These are phyloP conservation scores for Mycosarcoma maydis DNA, from an alignment of 1,284 basidiomycete genomes.

Conservation along the genomic window DNA sequence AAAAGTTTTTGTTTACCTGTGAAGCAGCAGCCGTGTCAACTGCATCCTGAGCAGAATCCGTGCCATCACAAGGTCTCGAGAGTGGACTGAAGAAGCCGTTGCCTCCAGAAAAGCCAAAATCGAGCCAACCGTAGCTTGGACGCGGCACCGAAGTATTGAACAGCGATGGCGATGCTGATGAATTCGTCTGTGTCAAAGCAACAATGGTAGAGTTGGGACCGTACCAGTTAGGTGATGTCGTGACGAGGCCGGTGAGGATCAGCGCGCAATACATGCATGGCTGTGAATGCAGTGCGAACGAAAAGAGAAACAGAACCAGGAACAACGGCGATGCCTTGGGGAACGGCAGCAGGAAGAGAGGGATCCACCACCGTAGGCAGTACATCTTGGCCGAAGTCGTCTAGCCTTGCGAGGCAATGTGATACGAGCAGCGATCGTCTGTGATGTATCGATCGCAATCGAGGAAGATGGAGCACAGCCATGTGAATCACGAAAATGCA, in stretches of 20 bases:
- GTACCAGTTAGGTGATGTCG: conserved; percentile 55
- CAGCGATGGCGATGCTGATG: background rate
- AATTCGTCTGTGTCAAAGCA: background rate
- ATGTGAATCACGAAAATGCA: background rate
- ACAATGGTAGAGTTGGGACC: background rate
- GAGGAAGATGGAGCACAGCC: conserved; percentile 3
- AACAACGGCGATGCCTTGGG: conserved; percentile 57
- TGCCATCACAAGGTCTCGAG: conserved; percentile 9
- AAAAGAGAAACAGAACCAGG: conserved; percentile 56
- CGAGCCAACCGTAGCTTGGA: conserved; percentile 38
- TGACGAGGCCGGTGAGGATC: conserved; percentile 54
- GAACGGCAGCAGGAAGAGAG: conserved; percentile 58
- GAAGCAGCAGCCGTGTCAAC: background rate
- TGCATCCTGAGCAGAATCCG: background rate
- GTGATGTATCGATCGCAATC: background rate
- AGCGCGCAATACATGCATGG: conserved; percentile 61
- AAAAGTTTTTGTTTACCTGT: background rate
- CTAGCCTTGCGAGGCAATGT: too few relatives aligned
- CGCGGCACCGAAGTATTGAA: conserved; percentile 8
- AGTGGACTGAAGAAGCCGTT: conserved; percentile 36
- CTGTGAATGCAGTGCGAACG: conserved; percentile 55
- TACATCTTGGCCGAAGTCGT: conserved; percentile 31
- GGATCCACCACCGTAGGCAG: conserved; percentile 63
- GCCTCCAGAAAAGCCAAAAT: conserved; percentile 32
- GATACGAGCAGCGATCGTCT: background rate